Evolutionary conservation across 768 basidiomycete genomes (phyloP).

Genomic region (Punctularia strigosozonata): DNA sequence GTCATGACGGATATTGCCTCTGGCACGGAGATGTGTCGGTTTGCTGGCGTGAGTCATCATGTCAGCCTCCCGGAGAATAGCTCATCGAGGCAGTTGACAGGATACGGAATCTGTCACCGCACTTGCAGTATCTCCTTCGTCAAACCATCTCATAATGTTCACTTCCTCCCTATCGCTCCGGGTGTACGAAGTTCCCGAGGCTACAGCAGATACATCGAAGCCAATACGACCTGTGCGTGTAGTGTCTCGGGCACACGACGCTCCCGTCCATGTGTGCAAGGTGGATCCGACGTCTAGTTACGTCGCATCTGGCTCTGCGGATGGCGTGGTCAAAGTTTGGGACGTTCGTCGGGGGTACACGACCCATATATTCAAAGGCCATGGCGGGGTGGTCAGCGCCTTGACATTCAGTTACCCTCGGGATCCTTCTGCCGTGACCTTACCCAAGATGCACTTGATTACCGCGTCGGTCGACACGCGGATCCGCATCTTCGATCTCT

Average conservation of each 20-base stretch:
- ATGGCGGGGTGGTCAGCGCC: constrained; percentile 95
- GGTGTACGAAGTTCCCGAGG: constrained; percentile 66
- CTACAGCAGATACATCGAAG: constrained; percentile 28
- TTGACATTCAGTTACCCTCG: constrained; percentile 73
- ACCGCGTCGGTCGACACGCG: constrained; percentile 89
- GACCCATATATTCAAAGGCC: constrained; percentile 92
- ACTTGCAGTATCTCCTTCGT: constrained; percentile 68
- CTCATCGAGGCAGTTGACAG: constrained; percentile 26
- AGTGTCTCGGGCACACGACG: constrained; percentile 79
- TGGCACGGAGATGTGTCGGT: constrained; percentile 68
- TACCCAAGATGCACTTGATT: constrained; percentile 62
- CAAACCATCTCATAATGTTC: constrained; percentile 67
- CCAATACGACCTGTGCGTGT: constrained; percentile 60
- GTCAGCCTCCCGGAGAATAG: neutral
- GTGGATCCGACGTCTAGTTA: constrained; percentile 80
- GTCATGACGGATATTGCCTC: constrained; percentile 70
- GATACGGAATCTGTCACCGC: constrained; percentile 79
- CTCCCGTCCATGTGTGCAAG: constrained; percentile 85
- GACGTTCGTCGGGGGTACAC: constrained; percentile 77
- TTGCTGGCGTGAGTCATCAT: constrained; percentile 58
- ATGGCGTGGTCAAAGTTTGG: constrained; percentile 97
- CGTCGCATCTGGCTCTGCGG: constrained; percentile 91
- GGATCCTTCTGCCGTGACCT: constrained; percentile 35
- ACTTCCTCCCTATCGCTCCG: constrained; percentile 73
- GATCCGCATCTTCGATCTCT: constrained; percentile 86